These are phyloP conservation scores for Lentinus polychrous DNA, from an alignment of 1,284 basidiomycete species.

Conservation along the genomic window DNA sequence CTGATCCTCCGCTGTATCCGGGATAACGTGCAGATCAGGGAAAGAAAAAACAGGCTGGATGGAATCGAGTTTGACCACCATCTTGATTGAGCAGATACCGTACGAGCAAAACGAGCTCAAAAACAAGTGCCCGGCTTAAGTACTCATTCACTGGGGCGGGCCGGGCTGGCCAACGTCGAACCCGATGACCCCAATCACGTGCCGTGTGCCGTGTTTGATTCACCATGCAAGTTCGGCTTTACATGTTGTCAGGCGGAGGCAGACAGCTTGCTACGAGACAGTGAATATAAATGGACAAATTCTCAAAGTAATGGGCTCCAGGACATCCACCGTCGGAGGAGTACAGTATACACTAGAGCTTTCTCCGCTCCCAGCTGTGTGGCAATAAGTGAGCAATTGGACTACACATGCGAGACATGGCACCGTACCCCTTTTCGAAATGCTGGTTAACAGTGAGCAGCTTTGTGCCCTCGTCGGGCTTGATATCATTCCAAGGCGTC, in stretches of 20 bases:
- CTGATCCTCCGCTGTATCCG: slow-evolving; percentile 44
- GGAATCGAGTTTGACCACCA: slow-evolving; percentile 37
- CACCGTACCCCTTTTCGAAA: slow-evolving; percentile 61
- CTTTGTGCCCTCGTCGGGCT: slow-evolving; percentile 68
- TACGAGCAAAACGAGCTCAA: no score
- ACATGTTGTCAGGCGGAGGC: no score
- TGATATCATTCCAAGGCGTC: slow-evolving; percentile 72
- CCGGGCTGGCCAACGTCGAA: no score
- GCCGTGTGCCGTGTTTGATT: no score
- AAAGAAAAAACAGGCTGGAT: slow-evolving; percentile 34
- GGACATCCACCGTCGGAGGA: no score
- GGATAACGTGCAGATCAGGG: slow-evolving; percentile 33
- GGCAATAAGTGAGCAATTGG: slow-evolving; percentile 5
- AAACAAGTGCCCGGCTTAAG: no score
- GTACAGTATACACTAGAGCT: slow-evolving; percentile 36
- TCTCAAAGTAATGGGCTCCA: not conserved
- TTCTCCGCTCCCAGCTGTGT: slow-evolving; percentile 64
- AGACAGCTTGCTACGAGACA: not conserved
- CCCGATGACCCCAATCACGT: no score
- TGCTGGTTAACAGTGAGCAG: slow-evolving; percentile 61
- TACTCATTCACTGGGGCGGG: no score
- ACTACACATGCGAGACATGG: not conserved
- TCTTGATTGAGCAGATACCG: no score
- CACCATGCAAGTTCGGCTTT: no score
- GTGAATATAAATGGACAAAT: slow-evolving; percentile 3